These are phyloP conservation scores for Juncus inflexus DNA, from an alignment of 176 grass and related monocot genomes.

Conservation along the genomic window DNA sequence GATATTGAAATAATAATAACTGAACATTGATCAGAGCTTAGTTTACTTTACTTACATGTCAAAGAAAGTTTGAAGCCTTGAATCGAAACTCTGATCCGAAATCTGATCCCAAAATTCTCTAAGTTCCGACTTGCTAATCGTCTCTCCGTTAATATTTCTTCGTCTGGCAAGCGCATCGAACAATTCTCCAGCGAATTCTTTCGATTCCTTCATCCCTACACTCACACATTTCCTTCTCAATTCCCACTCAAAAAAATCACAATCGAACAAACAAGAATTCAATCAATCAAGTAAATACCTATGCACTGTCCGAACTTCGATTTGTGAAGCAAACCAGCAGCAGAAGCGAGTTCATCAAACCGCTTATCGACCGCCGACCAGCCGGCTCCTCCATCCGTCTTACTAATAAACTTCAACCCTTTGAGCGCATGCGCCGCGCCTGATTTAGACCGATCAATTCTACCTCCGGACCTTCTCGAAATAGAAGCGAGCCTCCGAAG, in stretches of 20 bases:
- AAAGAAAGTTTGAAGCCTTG: slow-evolving; percentile 94
- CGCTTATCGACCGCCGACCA: slow-evolving; percentile 65
- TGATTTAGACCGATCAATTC: slow-evolving; percentile 66
- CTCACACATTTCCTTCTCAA: slow-evolving; percentile 3
- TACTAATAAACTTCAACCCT: slow-evolving; percentile 91
- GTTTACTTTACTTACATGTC: slow-evolving; percentile 52
- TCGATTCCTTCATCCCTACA: slow-evolving; percentile 69
- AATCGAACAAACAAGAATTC: too few species aligned
- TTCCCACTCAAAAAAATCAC: too few species aligned
- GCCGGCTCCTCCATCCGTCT: slow-evolving; percentile 39
- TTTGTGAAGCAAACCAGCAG: slow-evolving; percentile 48
- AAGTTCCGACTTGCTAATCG: slow-evolving; percentile 74
- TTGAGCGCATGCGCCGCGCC: slow-evolving; percentile 81
- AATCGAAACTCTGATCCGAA: slow-evolving; percentile 88
- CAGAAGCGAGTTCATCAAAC: slow-evolving; percentile 58
- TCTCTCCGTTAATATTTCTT: slow-evolving; percentile 64
- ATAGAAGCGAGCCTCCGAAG: slow-evolving; percentile 55
- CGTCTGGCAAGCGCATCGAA: slow-evolving; percentile 77
- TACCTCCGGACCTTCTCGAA: slow-evolving; percentile 21
- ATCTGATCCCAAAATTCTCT: slow-evolving; percentile 96
- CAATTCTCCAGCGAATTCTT: slow-evolving; percentile 72
- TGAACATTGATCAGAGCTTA: neutral
- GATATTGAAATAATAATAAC: neutral
- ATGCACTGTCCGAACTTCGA: slow-evolving; percentile 93
- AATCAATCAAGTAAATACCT: slow-evolving; percentile 33